phyloP scores from a whole-genome alignment of 768 basidiomycete genomes.

The Leccinum uliginosum region DNA sequence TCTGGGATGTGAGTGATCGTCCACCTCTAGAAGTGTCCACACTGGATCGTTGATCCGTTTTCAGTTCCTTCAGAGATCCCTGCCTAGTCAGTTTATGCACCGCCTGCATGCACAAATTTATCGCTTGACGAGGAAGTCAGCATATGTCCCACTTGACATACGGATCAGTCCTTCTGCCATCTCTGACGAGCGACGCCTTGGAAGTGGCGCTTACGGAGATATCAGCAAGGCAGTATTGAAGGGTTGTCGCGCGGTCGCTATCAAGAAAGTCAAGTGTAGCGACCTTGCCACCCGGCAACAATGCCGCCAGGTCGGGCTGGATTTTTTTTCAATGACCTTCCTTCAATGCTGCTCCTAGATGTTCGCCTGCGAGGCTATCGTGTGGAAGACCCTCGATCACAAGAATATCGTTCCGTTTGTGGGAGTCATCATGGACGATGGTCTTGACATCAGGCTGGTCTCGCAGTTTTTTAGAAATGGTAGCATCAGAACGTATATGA shows the following conservation, averaged over 20 bases:
- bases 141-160: constrained; percentile 20
- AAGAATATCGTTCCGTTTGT: constrained; percentile 25
- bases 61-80: constrained; percentile 12
- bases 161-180: constrained; percentile 6
- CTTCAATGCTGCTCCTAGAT: constrained; percentile 7
- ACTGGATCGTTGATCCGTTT: neutral
- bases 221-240: constrained; percentile 15
- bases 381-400: constrained; percentile 25
- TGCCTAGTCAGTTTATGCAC: neutral
- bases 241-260: constrained; percentile 14
- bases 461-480: constrained; percentile 22
- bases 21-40: neutral
- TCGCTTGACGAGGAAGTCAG: constrained; percentile 28
- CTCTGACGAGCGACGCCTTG: neutral
- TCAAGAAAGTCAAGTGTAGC: constrained; percentile 23
- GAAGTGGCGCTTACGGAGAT: constrained; percentile 17
- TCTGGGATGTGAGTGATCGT: constrained; percentile 17
- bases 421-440: constrained; percentile 13
- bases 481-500: constrained; percentile 12
- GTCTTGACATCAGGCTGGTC: constrained; percentile 17
- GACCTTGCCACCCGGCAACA: neutral
- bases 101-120: constrained; percentile 21
- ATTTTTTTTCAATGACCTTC: neutral
- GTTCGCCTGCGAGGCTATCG: constrained; percentile 26
- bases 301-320: constrained; percentile 11